Evolutionary conservation across 176 grass and related monocot species (phyloP), one percentile per base, ranked within the genome.

Genomic region (Triticum monococcum): DNA sequence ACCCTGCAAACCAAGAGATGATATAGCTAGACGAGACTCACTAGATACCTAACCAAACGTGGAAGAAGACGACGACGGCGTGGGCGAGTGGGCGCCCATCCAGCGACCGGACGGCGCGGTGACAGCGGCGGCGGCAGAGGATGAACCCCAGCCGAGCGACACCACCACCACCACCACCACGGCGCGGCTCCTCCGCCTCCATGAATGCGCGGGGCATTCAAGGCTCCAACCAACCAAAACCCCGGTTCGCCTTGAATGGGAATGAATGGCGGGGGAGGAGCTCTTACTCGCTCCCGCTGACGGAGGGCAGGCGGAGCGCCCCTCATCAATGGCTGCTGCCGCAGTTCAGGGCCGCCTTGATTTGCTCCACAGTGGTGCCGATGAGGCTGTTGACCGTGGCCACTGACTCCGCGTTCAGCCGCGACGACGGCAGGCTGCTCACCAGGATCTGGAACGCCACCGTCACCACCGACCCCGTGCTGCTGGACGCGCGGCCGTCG

Each of bases 361-460:
- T 96, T 80, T 93, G 89, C 86, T 93, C 83, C 80, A 96, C 88
- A 10, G 94, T 96, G 81, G 84, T 91, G 81, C 81, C 83, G 71
- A 96, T 88, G 38, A 96, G 89, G 84, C 80, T 89, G 87, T 91
- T 93, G 23, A 96, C 94, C 45, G 94, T 96, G 2, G 82, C 88
- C 73, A 93, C 89, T 41, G 94, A 93, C 78, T 93, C 94, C 18
- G 83, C 86, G 87, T 83, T 89, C 31, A 96, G 87, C 81, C 91
- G 87, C 78, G 91, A 86, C 24, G 91, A 86, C 40, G 88, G 93
- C 72, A 93, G 85, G 89, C 91, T 91, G 77, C 84, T 92, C 54
- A 92, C 89, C 37, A 96, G 84, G 78, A 96, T 93, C 87, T 91
- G 91, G 65, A 96, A 96, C 32, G 91, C 94, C 80, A 96, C 91